A percentile compares a stretch with the other conserved stretches of the same genome.
phyloP scores from a whole-genome alignment of 2,329 filamentous ascomycete species.

The Alternaria burnsii region DNA sequence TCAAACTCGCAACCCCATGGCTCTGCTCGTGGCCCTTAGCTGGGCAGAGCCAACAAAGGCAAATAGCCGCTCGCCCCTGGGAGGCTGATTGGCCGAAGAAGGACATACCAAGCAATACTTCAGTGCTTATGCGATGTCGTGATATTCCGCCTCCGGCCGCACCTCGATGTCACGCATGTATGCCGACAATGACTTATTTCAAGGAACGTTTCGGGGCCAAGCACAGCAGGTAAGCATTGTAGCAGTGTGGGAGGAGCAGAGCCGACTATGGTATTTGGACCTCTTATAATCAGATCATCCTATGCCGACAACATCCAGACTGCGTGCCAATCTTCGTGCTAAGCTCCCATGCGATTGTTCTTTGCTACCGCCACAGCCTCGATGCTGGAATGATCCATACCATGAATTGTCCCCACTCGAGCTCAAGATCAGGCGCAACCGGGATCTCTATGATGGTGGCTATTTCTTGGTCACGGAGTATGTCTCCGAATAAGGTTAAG shows the following conservation, averaged over 20 bases:
- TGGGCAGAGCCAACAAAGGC: neutral
- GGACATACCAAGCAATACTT: neutral
- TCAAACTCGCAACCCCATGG: too few relatives aligned
- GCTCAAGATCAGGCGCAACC: neutral
- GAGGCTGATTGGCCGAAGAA: neutral
- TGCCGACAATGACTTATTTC: too few relatives aligned
- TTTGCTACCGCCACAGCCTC: too few relatives aligned
- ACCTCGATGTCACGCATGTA: neutral
- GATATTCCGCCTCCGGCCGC: neutral
- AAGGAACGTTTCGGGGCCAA: neutral
- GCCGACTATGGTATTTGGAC: neutral
- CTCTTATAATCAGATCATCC: neutral
- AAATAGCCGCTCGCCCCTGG: neutral
- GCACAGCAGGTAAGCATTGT: neutral
- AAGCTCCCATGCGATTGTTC: fast-evolving
- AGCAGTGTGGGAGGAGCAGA: neutral
- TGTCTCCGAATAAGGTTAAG: neutral
- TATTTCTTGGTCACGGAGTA: neutral
- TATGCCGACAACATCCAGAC: too few relatives aligned
- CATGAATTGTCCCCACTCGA: fast-evolving
- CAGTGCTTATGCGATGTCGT: neutral
- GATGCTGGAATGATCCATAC: too few relatives aligned
- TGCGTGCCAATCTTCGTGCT: neutral
- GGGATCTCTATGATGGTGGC: neutral
- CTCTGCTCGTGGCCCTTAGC: neutral